Conservation (phyloP, 371 early-diverging fungal genomes). For the Mortierella sp. region DNA sequence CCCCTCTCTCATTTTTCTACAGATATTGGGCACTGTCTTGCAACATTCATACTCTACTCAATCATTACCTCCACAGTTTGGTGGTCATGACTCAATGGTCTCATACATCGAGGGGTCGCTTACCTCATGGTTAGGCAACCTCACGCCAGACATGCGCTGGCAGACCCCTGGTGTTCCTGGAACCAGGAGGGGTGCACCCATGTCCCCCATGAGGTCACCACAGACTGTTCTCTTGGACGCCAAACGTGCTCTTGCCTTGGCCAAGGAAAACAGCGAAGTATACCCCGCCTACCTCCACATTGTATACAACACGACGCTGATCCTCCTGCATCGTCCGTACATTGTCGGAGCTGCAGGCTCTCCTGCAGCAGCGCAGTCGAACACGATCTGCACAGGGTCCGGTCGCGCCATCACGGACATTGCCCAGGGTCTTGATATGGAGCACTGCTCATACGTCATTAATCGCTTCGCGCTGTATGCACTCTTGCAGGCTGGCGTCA, state of each 20-base stretch:
- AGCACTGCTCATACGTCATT: constrained; percentile 48
- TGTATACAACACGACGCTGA: constrained; percentile 81
- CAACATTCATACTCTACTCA: constrained; percentile 54
- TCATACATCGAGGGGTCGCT: constrained; percentile 45
- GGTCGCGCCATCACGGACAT: constrained; percentile 53
- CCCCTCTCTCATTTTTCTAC: constrained; percentile 1
- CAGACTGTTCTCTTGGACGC: constrained; percentile 12
- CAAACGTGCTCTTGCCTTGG: constrained; percentile 5
- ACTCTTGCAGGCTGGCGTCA: constrained; percentile 44
- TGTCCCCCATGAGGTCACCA: constrained; percentile 25
- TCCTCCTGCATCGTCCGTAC: constrained; percentile 84
- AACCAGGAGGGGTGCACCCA: constrained; percentile 23
- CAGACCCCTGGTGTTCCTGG: constrained; percentile 20
- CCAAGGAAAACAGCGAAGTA: constrained; percentile 24
- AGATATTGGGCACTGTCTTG: constrained; percentile 47
- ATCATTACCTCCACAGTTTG: constrained; percentile 52
- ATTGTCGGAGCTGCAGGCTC: constrained; percentile 55
- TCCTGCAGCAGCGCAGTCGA: constrained; percentile 52
- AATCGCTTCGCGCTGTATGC: constrained; percentile 51
- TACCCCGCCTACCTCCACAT: constrained; percentile 67
- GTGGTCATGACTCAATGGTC: constrained; percentile 54
- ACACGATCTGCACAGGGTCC: constrained; percentile 52
- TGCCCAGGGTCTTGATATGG: constrained; percentile 41
- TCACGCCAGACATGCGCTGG: constrained; percentile 47
- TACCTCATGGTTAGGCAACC: constrained; percentile 54